These are phyloP conservation scores for Pyrrhoderma noxium DNA, from an alignment of 1,284 basidiomycete genomes.

Conservation along the genomic window DNA sequence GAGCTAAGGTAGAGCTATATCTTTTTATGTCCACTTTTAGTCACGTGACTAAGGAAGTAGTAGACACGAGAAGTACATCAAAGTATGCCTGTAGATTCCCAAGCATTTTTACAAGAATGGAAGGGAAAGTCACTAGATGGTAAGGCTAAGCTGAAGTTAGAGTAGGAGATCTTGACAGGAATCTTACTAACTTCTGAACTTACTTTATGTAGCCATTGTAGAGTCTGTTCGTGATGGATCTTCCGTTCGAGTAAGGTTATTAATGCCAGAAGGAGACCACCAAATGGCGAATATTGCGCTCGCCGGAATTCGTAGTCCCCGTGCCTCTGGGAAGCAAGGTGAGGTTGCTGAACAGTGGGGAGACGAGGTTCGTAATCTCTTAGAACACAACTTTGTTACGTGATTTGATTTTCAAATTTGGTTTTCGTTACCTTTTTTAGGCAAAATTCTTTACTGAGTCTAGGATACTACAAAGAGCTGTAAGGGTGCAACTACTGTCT, in stretches of 20 bases:
- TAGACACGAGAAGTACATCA: constrained; percentile 74
- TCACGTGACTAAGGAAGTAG: constrained; percentile 17
- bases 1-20: constrained; percentile 52
- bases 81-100: constrained; percentile 86
- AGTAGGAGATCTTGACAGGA: constrained; percentile 18
- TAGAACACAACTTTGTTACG: too few relatives aligned
- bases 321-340: constrained; percentile 64
- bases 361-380: constrained; percentile 66
- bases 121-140: constrained; percentile 87
- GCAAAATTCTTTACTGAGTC: constrained; percentile 94
- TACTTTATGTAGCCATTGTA: constrained; percentile 60
- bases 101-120: constrained; percentile 85
- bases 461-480: constrained; percentile 82
- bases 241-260: constrained; percentile 80
- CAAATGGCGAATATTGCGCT: constrained; percentile 80
- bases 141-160: too few relatives aligned
- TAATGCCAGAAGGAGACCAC: constrained; percentile 84
- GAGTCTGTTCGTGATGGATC: constrained; percentile 94
- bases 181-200: constrained; percentile 3
- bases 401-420: too few relatives aligned
- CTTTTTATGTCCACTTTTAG: not conserved
- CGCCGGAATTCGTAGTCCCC: constrained; percentile 80
- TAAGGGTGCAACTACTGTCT: constrained; percentile 84
- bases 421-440: too few relatives aligned
- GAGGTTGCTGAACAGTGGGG: constrained; percentile 76